Percentiles rank a stretch among this genome's conserved stretches.
These are phyloP conservation scores for Adansonia digitata DNA, from an alignment of 345 rosid genomes.

Conservation along the genomic window DNA sequence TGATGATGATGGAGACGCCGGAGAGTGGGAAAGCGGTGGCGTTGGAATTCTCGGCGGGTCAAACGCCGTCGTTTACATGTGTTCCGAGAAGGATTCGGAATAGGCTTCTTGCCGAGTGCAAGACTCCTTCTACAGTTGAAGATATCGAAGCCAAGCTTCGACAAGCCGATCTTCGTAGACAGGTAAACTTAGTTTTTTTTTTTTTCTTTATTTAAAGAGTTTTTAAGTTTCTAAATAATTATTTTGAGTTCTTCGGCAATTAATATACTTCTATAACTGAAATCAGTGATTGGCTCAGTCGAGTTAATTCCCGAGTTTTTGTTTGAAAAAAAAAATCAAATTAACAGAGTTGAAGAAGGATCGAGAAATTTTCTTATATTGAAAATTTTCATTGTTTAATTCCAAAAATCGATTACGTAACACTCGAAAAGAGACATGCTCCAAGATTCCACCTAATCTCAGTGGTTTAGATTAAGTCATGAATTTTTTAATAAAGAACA, in stretches of 20 bases:
- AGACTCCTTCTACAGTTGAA: slow-evolving; percentile 67
- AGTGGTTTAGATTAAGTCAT: background rate
- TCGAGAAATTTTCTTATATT: background rate
- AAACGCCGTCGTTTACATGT: slow-evolving; percentile 33
- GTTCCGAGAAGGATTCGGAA: slow-evolving; percentile 68
- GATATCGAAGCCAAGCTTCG: slow-evolving; percentile 93
- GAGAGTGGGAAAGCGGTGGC: slow-evolving; percentile 42
- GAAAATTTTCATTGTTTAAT: background rate
- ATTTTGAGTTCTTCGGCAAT: background rate
- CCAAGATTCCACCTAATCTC: background rate
- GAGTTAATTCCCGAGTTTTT: background rate
- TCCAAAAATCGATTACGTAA: background rate
- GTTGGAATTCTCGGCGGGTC: slow-evolving; percentile 47
- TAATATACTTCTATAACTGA: background rate
- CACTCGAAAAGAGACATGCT: background rate
- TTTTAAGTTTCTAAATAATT: background rate
- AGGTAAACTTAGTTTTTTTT: slow-evolving; percentile 35
- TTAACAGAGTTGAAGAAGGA: background rate
- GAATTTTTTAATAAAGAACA: background rate
- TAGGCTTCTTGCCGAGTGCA: slow-evolving; percentile 57
- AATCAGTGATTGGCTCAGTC: background rate
- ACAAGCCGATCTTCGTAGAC: slow-evolving; percentile 86
- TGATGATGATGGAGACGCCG: slow-evolving; percentile 43
- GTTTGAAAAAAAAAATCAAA: background rate
- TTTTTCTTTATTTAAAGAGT: background rate